Conservation (phyloP, 495 filamentous ascomycete species). For the Xylaria curta region DNA sequence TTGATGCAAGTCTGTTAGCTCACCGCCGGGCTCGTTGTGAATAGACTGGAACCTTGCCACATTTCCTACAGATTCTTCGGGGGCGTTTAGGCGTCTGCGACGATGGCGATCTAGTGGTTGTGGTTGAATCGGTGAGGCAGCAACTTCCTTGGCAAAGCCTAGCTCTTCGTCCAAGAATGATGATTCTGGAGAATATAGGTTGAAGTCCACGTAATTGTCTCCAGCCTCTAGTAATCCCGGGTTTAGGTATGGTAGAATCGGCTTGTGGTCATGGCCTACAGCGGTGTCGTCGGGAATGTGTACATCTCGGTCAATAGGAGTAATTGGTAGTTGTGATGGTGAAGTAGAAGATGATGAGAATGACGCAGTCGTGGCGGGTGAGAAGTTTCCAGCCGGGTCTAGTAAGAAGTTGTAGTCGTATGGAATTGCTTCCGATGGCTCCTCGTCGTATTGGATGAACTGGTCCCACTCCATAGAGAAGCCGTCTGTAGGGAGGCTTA, state of each 20-base stretch:
- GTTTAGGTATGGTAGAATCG: conserved; percentile 51
- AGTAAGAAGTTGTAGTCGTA: conserved; percentile 48
- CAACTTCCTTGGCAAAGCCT: conserved; percentile 32
- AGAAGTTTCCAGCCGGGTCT: conserved; percentile 44
- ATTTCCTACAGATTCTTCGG: neutral
- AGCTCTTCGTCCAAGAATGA: conserved; percentile 53
- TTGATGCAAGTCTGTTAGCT: neutral
- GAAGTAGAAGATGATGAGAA: conserved; percentile 44
- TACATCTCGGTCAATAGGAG: conserved; percentile 26
- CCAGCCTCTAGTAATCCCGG: conserved; percentile 44
- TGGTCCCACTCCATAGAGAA: conserved; percentile 48
- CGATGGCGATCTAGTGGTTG: conserved; percentile 15
- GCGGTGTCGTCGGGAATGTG: conserved; percentile 19
- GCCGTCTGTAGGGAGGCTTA: conserved; percentile 24
- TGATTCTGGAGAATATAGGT: conserved; percentile 55
- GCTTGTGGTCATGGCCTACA: conserved; percentile 31
- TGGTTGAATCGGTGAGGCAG: conserved; percentile 29
- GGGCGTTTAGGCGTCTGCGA: neutral
- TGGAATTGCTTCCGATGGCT: conserved; percentile 36
- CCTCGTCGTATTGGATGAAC: conserved; percentile 48
- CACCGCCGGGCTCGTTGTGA: neutral
- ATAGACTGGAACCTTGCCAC: neutral
- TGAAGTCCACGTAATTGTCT: conserved; percentile 57
- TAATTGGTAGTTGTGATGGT: conserved; percentile 46
- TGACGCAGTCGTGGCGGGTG: conserved; percentile 42